phyloP scores from a whole-genome alignment of 345 rosid genomes.

The Bruguiera sexangula region DNA sequence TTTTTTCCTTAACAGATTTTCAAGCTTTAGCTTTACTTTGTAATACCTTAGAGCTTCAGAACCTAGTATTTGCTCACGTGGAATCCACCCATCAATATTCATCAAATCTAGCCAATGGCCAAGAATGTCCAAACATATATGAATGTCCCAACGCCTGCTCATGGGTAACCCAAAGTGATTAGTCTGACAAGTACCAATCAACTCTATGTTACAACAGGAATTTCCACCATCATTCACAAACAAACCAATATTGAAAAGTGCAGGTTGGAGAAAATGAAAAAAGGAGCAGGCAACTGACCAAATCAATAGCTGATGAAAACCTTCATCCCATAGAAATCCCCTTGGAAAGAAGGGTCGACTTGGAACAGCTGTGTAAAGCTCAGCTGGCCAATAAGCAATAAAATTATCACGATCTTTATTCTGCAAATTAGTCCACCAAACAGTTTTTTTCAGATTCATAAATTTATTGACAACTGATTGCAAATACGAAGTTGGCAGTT shows the following conservation, averaged over 20 bases:
- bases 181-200: slow-evolving; percentile 3
- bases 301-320: slow-evolving; percentile 84
- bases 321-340: slow-evolving; percentile 99
- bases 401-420: slow-evolving; percentile 39
- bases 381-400: slow-evolving; percentile 90
- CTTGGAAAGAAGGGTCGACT: slow-evolving; percentile 87
- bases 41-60: slow-evolving; percentile 82
- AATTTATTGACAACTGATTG: slow-evolving; percentile 2
- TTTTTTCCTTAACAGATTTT: not conserved
- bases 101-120: slow-evolving; percentile 96
- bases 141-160: slow-evolving; percentile 91
- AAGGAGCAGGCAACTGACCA: slow-evolving; percentile 48
- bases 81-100: slow-evolving; percentile 96
- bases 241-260: slow-evolving; percentile 1
- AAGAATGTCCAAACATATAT: slow-evolving; percentile 74
- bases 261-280: slow-evolving; percentile 1
- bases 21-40: slow-evolving; percentile 9
- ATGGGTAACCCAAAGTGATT: slow-evolving; percentile 13
- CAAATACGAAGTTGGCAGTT: not conserved
- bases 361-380: slow-evolving; percentile 92
- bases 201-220: slow-evolving; percentile 15
- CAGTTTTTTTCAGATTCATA: slow-evolving; percentile 32
- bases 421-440: slow-evolving; percentile 43
- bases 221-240: not conserved
- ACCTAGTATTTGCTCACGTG: slow-evolving; percentile 89